phyloP scores from a whole-genome alignment of 2,329 filamentous ascomycete genomes.

The Aureobasidium zeae region DNA sequence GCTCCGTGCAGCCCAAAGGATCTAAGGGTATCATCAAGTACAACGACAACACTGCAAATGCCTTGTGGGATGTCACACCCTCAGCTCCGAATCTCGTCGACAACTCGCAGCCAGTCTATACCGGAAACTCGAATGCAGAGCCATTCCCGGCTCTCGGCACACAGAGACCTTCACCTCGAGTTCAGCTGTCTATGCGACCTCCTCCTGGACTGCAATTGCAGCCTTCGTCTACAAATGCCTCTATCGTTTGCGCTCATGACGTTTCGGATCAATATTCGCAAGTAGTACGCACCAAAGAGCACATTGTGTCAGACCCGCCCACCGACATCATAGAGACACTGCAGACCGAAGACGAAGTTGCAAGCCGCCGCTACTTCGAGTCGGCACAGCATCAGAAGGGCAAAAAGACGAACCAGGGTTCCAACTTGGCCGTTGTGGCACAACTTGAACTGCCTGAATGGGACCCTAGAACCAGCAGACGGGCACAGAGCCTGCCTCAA shows the following conservation, averaged over 20 bases:
- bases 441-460: background rate
- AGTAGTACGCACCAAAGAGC: background rate
- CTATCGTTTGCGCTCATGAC: background rate
- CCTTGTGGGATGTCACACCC: background rate
- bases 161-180: background rate
- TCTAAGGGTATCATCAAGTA: background rate
- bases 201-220: background rate
- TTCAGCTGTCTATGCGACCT: background rate
- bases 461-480: background rate
- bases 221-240: background rate
- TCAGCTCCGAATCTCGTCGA: background rate
- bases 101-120: background rate
- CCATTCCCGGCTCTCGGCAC: constrained; percentile 2
- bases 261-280: constrained; percentile 3
- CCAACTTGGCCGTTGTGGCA: background rate
- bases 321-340: background rate
- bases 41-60: background rate
- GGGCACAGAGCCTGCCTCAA: background rate
- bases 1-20: background rate
- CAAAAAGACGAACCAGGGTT: constrained; percentile 1
- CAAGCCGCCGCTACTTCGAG: background rate
- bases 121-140: background rate
- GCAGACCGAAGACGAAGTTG: background rate
- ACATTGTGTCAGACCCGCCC: background rate
- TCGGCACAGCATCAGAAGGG: constrained; percentile 5